phyloP scores from a whole-genome alignment of 1,139 yeast genomes.

The Protomyces lactucae-debilis region DNA sequence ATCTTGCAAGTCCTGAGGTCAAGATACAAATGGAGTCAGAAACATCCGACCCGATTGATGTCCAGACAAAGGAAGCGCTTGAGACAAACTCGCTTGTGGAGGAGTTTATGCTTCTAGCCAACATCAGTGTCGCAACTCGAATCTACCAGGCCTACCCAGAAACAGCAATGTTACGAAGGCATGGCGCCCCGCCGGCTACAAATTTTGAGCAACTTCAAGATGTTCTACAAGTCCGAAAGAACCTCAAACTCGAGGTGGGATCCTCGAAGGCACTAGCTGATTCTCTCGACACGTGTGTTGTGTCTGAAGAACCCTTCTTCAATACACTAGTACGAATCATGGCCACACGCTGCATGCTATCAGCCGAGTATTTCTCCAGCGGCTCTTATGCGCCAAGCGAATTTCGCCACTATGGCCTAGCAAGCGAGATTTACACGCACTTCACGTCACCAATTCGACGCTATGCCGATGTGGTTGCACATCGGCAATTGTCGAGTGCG shows the following conservation, averaged over 20 bases:
- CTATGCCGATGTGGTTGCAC: slow-evolving; percentile 96
- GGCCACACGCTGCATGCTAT: slow-evolving; percentile 99
- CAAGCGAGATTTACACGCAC: slow-evolving; percentile 95
- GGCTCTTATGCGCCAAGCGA: slow-evolving; percentile 94
- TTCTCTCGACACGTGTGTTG: slow-evolving; percentile 81
- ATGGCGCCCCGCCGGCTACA: slow-evolving; percentile 91
- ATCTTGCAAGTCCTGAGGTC: slow-evolving; percentile 96
- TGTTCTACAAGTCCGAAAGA: slow-evolving; percentile 76
- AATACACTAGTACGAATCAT: slow-evolving; percentile 89
- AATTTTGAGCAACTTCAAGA: slow-evolving; percentile 86
- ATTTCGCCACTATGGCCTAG: slow-evolving; percentile 93
- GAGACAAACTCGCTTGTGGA: slow-evolving; percentile 96
- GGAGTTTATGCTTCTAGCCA: slow-evolving; percentile 97
- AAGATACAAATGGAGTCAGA: slow-evolving; percentile 96
- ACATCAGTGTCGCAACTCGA: slow-evolving; percentile 89
- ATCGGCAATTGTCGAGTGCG: slow-evolving; percentile 95
- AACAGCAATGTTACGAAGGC: slow-evolving; percentile 95
- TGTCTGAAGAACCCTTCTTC: slow-evolving; percentile 78
- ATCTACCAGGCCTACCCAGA: slow-evolving; percentile 92
- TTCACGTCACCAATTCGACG: slow-evolving; percentile 98
- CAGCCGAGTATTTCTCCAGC: slow-evolving; percentile 94
- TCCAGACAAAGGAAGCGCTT: slow-evolving; percentile 77
- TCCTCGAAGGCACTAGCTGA: slow-evolving; percentile 90
- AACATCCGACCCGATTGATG: slow-evolving; percentile 94
- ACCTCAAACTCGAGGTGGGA: slow-evolving; percentile 67